These are phyloP conservation scores for Umbelopsis sp. DNA, from an alignment of 192 early-diverging fungal species.

Conservation along the genomic window DNA sequence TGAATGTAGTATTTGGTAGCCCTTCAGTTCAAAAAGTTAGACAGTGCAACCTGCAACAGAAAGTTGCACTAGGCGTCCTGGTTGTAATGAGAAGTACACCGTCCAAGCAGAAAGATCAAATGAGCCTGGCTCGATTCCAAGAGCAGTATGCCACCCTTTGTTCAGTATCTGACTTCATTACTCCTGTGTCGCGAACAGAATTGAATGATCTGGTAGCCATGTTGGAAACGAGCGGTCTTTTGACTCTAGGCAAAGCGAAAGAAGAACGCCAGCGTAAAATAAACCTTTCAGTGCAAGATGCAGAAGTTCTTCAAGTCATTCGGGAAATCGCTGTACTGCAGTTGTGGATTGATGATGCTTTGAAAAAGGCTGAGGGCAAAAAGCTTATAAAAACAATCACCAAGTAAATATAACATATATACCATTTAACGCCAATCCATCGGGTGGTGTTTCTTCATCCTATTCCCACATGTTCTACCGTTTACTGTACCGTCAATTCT, in stretches of 20 bases:
- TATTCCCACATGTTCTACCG: no score
- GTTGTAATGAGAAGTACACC: constrained; percentile 41
- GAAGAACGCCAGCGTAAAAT: constrained; percentile 42
- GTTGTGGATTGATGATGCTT: constrained; percentile 5
- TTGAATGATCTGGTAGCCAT: constrained; percentile 72
- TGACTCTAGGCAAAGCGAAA: constrained; percentile 48
- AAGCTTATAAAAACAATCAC: neutral
- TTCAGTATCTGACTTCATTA: constrained; percentile 49
- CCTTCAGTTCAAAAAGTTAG: constrained; percentile 62
- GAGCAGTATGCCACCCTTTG: constrained; percentile 66
- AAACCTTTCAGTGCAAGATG: constrained; percentile 25
- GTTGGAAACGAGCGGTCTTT: constrained; percentile 73
- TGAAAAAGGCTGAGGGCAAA: constrained; percentile 4
- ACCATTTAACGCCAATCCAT: no score
- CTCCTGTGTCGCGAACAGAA: constrained; percentile 74
- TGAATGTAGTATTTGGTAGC: constrained; percentile 62
- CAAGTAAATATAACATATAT: no score
- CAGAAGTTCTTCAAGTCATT: constrained; percentile 30
- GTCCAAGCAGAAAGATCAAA: constrained; percentile 44
- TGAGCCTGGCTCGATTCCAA: constrained; percentile 53
- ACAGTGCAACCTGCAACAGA: constrained; percentile 78
- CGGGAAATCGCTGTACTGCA: neutral
- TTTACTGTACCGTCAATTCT: no score
- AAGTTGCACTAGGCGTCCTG: constrained; percentile 69
- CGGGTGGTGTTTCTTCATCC: no score